These are phyloP conservation scores for Ganoderma boninense DNA, from an alignment of 1,284 basidiomycete genomes.

Conservation along the genomic window DNA sequence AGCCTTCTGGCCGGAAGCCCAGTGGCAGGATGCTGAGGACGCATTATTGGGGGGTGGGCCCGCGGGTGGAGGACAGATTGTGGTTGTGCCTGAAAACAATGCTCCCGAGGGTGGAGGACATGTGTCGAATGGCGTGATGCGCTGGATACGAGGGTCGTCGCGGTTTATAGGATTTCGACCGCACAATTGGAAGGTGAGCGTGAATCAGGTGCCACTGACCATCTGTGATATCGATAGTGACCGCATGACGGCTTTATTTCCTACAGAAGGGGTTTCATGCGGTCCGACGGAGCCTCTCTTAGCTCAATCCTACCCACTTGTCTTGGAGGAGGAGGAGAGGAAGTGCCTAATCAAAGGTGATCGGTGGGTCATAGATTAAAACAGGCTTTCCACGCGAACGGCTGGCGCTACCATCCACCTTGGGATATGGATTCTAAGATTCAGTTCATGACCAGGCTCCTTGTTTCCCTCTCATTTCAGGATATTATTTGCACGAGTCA, in stretches of 20 bases:
- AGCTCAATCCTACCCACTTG: neutral
- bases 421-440: too few relatives aligned
- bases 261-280: neutral
- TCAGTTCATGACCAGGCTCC: too few relatives aligned
- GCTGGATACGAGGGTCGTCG: neutral
- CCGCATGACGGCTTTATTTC: neutral
- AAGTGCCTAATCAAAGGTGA: too few relatives aligned
- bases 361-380: too few relatives aligned
- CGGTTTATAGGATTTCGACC: neutral
- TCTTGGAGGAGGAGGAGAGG: neutral
- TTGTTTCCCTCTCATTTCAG: too few relatives aligned
- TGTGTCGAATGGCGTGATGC: neutral
- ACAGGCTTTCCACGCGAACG: too few relatives aligned
- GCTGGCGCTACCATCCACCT: too few relatives aligned
- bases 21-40: neutral
- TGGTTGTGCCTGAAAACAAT: neutral
- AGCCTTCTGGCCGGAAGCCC: slow-evolving; percentile 6
- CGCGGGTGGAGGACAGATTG: neutral
- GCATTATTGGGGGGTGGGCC: neutral
- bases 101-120: neutral
- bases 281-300: neutral
- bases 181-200: neutral
- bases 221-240: neutral
- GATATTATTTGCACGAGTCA: too few relatives aligned
- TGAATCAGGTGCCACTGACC: neutral